Percentiles rank a stretch among this genome's conserved stretches.
Conservation (phyloP, 352 stramenopile species). For the Phytophthora chlamydospora region DNA sequence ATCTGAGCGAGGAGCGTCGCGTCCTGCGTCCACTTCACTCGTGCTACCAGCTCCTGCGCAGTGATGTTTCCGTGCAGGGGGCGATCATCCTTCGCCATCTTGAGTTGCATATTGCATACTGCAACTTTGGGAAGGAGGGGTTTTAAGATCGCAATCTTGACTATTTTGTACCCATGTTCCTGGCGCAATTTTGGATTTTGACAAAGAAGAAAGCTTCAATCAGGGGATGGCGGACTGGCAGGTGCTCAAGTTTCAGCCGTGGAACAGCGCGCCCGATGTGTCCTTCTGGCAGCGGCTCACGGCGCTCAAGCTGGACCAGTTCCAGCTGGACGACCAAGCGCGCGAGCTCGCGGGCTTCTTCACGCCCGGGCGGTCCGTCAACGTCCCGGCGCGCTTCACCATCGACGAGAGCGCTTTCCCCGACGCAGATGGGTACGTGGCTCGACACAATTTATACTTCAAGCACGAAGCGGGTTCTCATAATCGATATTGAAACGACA, state of each 20-base stretch:
- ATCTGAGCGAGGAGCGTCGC: background rate
- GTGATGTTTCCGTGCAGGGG: too few relatives aligned
- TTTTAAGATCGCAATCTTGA: too few relatives aligned
- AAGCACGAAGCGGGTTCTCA: background rate
- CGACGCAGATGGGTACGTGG: background rate
- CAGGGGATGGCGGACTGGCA: constrained; percentile 26
- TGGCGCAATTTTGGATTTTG: too few relatives aligned
- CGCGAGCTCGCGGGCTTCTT: constrained; percentile 77
- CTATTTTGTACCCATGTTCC: too few relatives aligned
- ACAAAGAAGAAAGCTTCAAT: too few relatives aligned
- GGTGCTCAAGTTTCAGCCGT: constrained; percentile 82
- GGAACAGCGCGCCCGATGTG: constrained; percentile 80
- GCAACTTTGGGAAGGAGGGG: too few relatives aligned
- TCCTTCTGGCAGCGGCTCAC: constrained; percentile 86
- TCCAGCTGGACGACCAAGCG: constrained; percentile 74
- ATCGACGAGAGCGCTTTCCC: constrained; percentile 80
- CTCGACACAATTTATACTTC: too few relatives aligned
- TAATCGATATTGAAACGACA: constrained; percentile 9
- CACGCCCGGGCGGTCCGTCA: constrained; percentile 55
- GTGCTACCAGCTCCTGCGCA: constrained; percentile 5
- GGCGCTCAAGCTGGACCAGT: constrained; percentile 81
- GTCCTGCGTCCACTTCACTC: constrained; percentile 7
- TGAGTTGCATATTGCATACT: too few relatives aligned
- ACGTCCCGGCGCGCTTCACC: constrained; percentile 71
- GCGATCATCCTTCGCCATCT: too few relatives aligned